Percentiles rank a stretch among this genome's conserved stretches.
Evolutionary conservation across 192 early-diverging fungal species (phyloP).

Genomic region (Backusella circina): DNA sequence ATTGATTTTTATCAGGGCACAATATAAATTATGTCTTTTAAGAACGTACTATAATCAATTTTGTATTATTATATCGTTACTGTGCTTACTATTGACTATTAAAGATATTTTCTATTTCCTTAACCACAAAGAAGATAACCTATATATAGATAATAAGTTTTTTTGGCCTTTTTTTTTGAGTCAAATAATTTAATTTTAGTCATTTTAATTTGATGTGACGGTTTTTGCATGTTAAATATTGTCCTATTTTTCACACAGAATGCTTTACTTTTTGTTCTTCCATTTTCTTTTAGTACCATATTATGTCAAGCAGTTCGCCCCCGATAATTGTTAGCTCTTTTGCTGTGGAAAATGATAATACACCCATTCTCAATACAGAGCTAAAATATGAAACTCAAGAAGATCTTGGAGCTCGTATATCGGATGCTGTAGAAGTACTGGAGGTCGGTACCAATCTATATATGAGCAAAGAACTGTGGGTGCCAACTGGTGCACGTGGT

Average conservation of each 20-base stretch:
- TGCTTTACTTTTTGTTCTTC: slow-evolving; percentile 6
- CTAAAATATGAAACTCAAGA: neutral
- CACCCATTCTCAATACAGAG: neutral
- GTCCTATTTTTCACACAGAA: neutral
- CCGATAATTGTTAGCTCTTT: slow-evolving; percentile 23
- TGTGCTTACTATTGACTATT: no score
- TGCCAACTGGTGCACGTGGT: slow-evolving; percentile 77
- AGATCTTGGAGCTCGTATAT: slow-evolving; percentile 21
- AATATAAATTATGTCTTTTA: no score
- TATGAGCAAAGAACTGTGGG: slow-evolving; percentile 73
- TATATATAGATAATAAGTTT: neutral
- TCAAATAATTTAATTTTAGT: neutral
- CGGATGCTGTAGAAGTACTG: slow-evolving; percentile 42
- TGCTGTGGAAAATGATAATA: neutral
- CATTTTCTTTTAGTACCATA: neutral
- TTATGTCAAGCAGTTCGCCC: slow-evolving; percentile 10
- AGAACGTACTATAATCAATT: no score
- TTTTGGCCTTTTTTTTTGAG: no score
- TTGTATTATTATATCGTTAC: no score
- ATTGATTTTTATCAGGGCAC: no score
- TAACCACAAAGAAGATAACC: neutral
- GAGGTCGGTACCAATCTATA: slow-evolving; percentile 73
- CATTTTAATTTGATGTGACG: slow-evolving; percentile 1
- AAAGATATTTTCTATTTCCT: no score
- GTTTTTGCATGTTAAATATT: neutral